A percentile compares a stretch with the other conserved stretches of the same genome.
phyloP scores from a whole-genome alignment of 2,329 filamentous ascomycete species.

The Beauveria scarabaeidicola region DNA sequence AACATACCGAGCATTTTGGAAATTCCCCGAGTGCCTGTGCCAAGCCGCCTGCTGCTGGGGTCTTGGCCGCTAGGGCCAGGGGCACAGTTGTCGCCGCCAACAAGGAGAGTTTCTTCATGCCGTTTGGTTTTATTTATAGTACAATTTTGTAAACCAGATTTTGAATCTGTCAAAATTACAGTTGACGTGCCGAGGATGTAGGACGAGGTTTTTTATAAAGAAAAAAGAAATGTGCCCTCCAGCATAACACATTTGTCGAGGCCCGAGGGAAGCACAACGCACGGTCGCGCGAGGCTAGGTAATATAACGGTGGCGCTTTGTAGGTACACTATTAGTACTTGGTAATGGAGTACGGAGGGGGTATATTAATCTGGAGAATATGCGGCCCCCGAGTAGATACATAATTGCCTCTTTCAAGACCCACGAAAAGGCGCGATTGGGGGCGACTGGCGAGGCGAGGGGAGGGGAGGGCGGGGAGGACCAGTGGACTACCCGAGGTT shows the following conservation, averaged over 20 bases:
- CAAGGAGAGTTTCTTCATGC: neutral
- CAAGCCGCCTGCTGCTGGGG: conserved; percentile 1
- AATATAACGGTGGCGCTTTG: neutral
- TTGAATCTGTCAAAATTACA: neutral
- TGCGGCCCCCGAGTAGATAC: neutral
- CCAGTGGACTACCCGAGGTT: neutral
- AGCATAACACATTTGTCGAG: too few species aligned
- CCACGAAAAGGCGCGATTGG: too few species aligned
- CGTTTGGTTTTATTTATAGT: too few species aligned
- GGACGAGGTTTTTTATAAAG: neutral
- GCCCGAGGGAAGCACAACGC: neutral
- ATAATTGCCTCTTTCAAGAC: too few species aligned
- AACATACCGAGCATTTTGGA: conserved; percentile 8
- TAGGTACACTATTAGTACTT: too few species aligned
- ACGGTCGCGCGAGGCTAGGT: neutral
- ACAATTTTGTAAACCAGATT: neutral
- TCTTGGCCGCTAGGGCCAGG: neutral
- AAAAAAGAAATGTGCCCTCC: neutral
- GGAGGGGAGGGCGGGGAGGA: too few species aligned
- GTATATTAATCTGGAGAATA: neutral
- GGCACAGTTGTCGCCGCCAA: neutral
- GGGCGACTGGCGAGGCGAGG: too few species aligned
- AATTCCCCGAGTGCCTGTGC: neutral
- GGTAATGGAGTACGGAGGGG: too few species aligned
- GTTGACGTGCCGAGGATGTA: neutral